phyloP scores from a whole-genome alignment of 106 monocot genomes.

The Alisma plantagoaquatica region DNA sequence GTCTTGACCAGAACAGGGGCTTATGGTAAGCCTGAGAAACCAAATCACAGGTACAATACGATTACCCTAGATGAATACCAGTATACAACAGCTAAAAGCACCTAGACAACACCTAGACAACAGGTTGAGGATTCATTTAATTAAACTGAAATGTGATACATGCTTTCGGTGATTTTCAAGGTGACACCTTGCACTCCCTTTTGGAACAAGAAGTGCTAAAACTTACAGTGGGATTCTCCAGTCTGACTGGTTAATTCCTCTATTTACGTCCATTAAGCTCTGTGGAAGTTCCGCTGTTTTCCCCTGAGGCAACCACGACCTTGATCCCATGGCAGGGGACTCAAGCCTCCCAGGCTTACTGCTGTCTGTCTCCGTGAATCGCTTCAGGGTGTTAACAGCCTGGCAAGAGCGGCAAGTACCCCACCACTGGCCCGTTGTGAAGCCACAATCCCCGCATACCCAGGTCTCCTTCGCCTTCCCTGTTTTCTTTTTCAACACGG shows the following conservation, averaged over 20 bases:
- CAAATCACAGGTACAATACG: too few relatives aligned
- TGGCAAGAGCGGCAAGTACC: slow-evolving; percentile 60
- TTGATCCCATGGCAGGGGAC: slow-evolving; percentile 31
- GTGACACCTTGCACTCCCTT: too few relatives aligned
- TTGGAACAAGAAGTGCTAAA: too few relatives aligned
- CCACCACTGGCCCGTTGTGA: slow-evolving; percentile 77
- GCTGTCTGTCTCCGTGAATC: slow-evolving; percentile 21
- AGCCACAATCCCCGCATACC: slow-evolving; percentile 69
- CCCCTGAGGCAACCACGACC: slow-evolving; percentile 37
- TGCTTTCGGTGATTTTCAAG: too few relatives aligned
- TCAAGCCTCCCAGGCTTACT: slow-evolving; percentile 17
- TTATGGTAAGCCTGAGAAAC: too few relatives aligned
- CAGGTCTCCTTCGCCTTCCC: slow-evolving; percentile 45
- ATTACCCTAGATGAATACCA: too few relatives aligned
- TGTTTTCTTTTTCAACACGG: slow-evolving; percentile 13
- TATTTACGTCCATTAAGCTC: slow-evolving; percentile 65
- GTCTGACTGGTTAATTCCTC: slow-evolving; percentile 42
- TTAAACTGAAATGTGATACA: too few relatives aligned
- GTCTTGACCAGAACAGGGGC: too few relatives aligned
- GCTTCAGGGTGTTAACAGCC: slow-evolving; percentile 35
- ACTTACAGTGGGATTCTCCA: slow-evolving; percentile 84
- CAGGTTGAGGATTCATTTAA: too few relatives aligned
- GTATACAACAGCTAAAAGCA: too few relatives aligned
- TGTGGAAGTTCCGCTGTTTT: slow-evolving; percentile 26
- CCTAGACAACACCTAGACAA: too few relatives aligned